Evolutionary conservation across 257 asterid species (phyloP).

Genomic region (Plectranthus barbatus): DNA sequence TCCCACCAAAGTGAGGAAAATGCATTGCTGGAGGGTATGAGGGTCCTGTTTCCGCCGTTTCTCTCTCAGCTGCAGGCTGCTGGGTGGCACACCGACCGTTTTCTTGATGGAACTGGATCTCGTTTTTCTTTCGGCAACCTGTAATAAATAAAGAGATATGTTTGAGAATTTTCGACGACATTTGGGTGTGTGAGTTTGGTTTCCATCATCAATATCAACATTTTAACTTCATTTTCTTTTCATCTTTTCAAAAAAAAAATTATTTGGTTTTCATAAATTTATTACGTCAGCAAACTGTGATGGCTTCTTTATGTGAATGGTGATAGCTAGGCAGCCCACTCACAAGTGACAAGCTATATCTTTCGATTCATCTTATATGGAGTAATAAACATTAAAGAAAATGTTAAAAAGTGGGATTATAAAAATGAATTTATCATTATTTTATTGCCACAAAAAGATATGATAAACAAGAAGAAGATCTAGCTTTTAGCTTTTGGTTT

Average conservation of each 20-base stretch:
- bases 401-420: not conserved
- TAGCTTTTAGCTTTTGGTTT: not conserved
- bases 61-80: slow-evolving; percentile 58
- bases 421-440: not conserved
- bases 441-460: not conserved
- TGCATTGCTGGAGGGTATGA: slow-evolving; percentile 57
- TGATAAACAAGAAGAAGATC: slow-evolving; percentile 7
- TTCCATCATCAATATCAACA: no score
- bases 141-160: no score
- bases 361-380: not conserved
- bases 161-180: no score
- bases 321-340: not conserved
- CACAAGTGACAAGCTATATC: not conserved
- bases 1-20: slow-evolving; percentile 1
- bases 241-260: no score
- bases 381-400: not conserved
- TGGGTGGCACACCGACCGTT: slow-evolving; percentile 97
- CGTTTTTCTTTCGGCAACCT: slow-evolving; percentile 60
- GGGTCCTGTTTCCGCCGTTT: slow-evolving; percentile 41
- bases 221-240: no score
- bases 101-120: slow-evolving; percentile 84
- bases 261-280: no score
- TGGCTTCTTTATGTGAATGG: not conserved
- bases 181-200: no score
- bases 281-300: not conserved